Conservation (phyloP, 2,329 filamentous ascomycete species). For the Neopestalotiopsis rosae region DNA sequence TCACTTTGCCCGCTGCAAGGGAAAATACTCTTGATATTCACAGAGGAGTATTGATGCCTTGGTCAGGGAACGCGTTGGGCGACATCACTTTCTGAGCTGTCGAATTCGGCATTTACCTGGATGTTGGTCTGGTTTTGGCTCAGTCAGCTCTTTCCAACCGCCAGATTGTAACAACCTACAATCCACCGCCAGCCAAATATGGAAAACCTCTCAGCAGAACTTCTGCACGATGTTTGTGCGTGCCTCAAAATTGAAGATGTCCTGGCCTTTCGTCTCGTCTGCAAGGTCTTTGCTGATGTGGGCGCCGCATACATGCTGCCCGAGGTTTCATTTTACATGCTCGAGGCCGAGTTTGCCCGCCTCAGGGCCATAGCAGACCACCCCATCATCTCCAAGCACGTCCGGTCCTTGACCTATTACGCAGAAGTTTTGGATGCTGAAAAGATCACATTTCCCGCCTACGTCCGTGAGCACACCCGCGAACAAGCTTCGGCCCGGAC, state of each 20-base stretch:
- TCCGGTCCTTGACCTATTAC: constrained; percentile 31
- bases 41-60: no score
- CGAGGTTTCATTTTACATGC: constrained; percentile 33
- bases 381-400: constrained; percentile 31
- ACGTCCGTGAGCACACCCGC: not conserved
- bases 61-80: no score
- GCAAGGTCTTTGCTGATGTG: constrained; percentile 29
- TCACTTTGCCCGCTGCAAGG: no score
- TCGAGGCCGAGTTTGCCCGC: constrained; percentile 29
- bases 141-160: no score
- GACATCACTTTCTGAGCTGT: no score
- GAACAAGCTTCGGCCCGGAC: not conserved
- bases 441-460: not conserved
- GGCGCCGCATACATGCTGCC: constrained; percentile 48
- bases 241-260: constrained; percentile 29
- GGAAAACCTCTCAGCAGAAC: constrained; percentile 27
- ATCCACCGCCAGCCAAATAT: not conserved
- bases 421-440: constrained; percentile 23
- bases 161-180: no score
- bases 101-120: no score
- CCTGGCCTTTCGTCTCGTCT: constrained; percentile 30
- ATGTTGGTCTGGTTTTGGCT: no score
- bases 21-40: no score
- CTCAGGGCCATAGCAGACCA: constrained; percentile 17
- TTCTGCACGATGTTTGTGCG: constrained; percentile 31